These are phyloP conservation scores for Oryza brachyantha DNA, from an alignment of 176 grass and related monocot species.

Conservation along the genomic window DNA sequence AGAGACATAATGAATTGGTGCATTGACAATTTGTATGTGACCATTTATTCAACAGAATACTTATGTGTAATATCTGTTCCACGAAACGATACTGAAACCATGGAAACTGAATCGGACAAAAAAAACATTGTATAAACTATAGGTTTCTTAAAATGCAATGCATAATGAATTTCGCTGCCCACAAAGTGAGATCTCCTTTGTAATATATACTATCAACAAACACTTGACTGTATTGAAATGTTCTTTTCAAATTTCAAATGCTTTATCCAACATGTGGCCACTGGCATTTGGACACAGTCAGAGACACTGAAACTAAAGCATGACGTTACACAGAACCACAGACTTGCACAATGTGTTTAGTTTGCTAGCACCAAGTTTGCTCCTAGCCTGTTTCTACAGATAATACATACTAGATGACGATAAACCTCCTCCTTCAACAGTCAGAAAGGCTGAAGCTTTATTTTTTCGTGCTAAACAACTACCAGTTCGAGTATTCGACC, in stretches of 20 bases:
- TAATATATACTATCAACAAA: not conserved
- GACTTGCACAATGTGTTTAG: not conserved
- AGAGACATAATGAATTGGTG: not conserved
- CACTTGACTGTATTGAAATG: not conserved
- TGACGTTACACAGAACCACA: not conserved
- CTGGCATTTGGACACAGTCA: not conserved
- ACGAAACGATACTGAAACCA: not conserved
- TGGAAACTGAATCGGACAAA: not conserved
- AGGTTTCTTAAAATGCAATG: not conserved
- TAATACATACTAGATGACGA: not conserved
- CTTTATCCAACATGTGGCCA: not conserved
- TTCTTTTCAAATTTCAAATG: conserved; percentile 6
- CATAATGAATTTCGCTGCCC: not conserved
- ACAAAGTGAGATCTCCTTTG: not conserved
- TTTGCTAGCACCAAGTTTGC: not conserved
- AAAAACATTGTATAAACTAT: not conserved
- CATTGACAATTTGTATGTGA: not conserved
- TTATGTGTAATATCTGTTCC: not conserved
- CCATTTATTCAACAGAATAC: not conserved
- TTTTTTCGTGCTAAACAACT: not conserved
- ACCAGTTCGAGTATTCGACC: not conserved
- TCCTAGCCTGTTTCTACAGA: not conserved
- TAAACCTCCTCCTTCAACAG: not conserved
- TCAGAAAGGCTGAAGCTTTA: not conserved
- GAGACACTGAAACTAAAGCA: not conserved